Base-by-base conservation (phyloP, 2,329 filamentous ascomycete species). In the Fusarium irregulare region DNA sequence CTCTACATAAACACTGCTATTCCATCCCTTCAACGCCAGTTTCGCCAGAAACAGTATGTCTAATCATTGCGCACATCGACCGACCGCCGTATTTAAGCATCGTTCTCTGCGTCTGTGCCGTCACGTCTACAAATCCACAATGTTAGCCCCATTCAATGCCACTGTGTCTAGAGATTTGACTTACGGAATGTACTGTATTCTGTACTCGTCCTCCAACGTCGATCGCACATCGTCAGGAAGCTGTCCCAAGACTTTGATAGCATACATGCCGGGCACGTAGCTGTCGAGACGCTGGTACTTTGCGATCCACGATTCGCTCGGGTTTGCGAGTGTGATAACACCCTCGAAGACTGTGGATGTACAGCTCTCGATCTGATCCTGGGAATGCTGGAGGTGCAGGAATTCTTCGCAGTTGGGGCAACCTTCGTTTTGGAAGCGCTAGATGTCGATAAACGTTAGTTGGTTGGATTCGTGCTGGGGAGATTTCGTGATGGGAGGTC, bases 361-460 rank as follows among this genome's bases (percentile, higher is more conserved):
- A 87, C 94, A 98, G 83, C 94, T 93, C 78, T 93, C 90, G 76
- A 98, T 92, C 69, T 90, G 88, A 66, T 99, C 96, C 74, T 87
- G 84, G 71, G 91, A 92, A 78, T 91, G 90, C 70, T 89, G 87
- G 66, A 98, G 91, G 80, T 93, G 91, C 63, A 99, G 91, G 80
- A 97, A 93, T 51, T 92, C 89, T 78, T 98, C 95, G 87, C 96
- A 99, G 85, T 99, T 99, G 67, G 96, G 96, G 79, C 96, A 99
- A 73, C 96, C 96, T 78, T 92, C 87, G 76, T 89, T 88, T 76
- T 91, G 87, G 86, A 99, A 99, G 80, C 93, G 91, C 92, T 95
- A 69, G 20, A 47, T 44, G 47, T 34, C 34, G 7, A 9, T 60
- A 49, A 20, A 40, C 9, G 66, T 73, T 47, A 76, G 73, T 34